These are phyloP conservation scores for Fusarium irregulare DNA, from an alignment of 2,329 filamentous ascomycete genomes.

Conservation along the genomic window DNA sequence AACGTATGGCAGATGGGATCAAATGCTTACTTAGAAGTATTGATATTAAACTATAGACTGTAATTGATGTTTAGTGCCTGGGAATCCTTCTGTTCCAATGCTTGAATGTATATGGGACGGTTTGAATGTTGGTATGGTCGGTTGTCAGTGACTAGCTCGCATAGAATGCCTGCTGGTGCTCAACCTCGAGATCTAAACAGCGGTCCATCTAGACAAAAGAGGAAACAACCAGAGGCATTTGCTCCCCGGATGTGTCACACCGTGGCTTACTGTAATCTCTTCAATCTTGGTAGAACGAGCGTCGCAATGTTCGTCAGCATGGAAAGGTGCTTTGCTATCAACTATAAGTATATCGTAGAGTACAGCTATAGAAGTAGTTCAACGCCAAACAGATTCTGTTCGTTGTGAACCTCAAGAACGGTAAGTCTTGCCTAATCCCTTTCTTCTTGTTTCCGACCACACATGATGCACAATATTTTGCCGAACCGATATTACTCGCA, in stretches of 20 bases:
- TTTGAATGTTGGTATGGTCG: not conserved
- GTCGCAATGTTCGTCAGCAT: not conserved
- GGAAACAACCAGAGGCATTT: not conserved
- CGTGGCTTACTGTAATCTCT: not conserved
- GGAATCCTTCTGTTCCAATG: not conserved
- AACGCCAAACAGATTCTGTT: rapidly evolving
- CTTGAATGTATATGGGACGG: not conserved
- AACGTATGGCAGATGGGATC: not conserved
- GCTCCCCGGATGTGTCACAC: not conserved
- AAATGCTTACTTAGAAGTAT: rapidly evolving
- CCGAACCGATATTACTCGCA: constrained; percentile 25
- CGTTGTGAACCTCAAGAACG: rapidly evolving
- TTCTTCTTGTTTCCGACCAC: not conserved
- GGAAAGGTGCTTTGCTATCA: not conserved
- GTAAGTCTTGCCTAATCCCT: rapidly evolving
- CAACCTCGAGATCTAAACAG: not conserved
- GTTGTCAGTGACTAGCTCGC: not conserved
- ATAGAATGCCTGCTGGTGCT: not conserved
- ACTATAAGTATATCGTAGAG: not conserved
- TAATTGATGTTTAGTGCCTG: not conserved
- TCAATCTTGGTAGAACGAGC: not conserved
- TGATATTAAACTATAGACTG: rapidly evolving
- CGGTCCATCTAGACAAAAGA: not conserved
- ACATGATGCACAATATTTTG: constrained; percentile 31
- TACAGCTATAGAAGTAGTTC: too few species aligned